Base-by-base conservation (phyloP, 768 basidiomycete species). In the Boletus vinaceobasis region DNA sequence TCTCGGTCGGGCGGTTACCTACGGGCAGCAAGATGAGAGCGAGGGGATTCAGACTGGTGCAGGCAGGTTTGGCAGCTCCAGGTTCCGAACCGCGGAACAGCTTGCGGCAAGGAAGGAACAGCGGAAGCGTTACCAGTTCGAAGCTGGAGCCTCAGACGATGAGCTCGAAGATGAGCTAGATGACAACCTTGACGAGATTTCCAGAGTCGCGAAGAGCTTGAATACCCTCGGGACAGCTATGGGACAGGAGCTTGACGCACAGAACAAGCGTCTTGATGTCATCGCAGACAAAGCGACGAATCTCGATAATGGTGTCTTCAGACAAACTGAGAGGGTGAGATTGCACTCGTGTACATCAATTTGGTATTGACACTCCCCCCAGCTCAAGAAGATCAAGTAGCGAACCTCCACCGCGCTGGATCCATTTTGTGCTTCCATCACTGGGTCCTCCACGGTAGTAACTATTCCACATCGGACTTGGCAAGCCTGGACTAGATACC, bases 111-210 rank as follows among this genome's bases (percentile, higher is more conserved):
- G 79, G 61, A 84, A 86, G 71, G 89, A 87, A 52, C 86, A 86
- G 62, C 78, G 90, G 61, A 82, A 86, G 64, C 82, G 90, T 35
- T 98, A 83, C 69, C 93, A 98, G 72, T 97, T 98, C 65, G 96
- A 99, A 61, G 84, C 85, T 27, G 88, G 84, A 36, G 91, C 80
- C 3, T 91, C 88, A 7, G 96, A 99, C 65, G 94, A 98, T 62
- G 93, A 95, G 72, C 60, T 96, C 1, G 96, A 99, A 74, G 88
- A 98, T 62, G 94, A 98, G 72, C 65, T 99, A 36, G 96, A 98
- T 64, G 84, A 81, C 59, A 98, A 98, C 69, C 74, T 99, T 26
- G 85, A 90, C 67, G 93, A 96, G 71, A 88, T 96, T 55, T 75
- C 82, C 35, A 85, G 85, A 48, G 82, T 87, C 48, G 83, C 90